Evolutionary conservation across 768 basidiomycete species (phyloP), one percentile per base, ranked within the genome.

Genomic region (Xerocomus potaroensis): DNA sequence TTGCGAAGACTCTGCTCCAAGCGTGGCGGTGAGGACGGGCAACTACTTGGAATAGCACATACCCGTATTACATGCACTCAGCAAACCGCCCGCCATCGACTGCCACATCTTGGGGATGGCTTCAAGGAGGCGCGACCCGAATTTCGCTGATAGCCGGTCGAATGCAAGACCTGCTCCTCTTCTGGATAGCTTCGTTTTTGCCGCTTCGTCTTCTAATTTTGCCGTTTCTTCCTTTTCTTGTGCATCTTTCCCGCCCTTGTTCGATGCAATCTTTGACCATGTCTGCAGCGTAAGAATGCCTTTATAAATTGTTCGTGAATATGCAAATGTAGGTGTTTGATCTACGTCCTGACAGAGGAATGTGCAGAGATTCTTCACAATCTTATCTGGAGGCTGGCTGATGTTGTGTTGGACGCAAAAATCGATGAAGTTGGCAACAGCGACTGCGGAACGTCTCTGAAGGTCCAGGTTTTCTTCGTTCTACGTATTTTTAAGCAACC

Each of bases 91-190:
- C 12, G 82, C 83, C 81, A 96, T 91, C 5, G 88, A 91, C 40
- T 87, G 83, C 94, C 95, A 98, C 77, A 97, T 87, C 54, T 81
- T 91, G 2, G 96, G 95, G n/a, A 98, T 80, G 27, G 79, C 74
- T 0, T 83, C 77, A 29, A 98, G 69, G 24, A 98, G 70, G 12
- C 68, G 69, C 2, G 79, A 62, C 0, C 88, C 92, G 54, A 98
- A 96, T 51, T 77, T 79, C 3, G 68, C 62, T 2, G 92, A 91
- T 24, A 99, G 69, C 50, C 88, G 74, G 40, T 79, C 72, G 48
- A 99, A 88, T 0, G 94, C 93, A 18, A 87, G 71, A 12, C 84
- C 72, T 2, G 94, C 94, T 19, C 96, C 96, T 41, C 94, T 75
- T 43, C 92, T 76, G 1, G 92, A 85, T 11, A 97, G 70, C 30